Conservation (phyloP, 352 stramenopile genomes). For the Phytophthora brassicae region DNA sequence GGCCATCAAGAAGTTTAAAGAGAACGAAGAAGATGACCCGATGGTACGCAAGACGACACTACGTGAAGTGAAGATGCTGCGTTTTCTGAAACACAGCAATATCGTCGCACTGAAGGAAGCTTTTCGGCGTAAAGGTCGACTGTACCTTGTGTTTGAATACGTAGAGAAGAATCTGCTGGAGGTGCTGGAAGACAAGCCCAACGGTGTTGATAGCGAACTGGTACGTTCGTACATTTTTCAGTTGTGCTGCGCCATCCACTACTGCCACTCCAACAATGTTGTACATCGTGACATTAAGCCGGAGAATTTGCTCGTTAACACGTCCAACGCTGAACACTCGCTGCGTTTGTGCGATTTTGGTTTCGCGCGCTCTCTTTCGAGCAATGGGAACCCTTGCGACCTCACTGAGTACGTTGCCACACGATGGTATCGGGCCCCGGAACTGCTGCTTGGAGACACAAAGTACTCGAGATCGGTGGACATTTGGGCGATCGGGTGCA, state of each 20-base stretch:
- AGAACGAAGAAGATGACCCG: conserved; percentile 89
- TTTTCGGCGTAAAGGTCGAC: conserved; percentile 95
- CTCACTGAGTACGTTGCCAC: conserved; percentile 99
- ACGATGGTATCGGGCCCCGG: conserved; percentile 98
- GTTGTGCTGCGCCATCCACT: conserved; percentile 95
- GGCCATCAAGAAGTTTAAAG: conserved; percentile 99
- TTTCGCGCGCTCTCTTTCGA: conserved; percentile 84
- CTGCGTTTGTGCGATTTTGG: conserved; percentile 99
- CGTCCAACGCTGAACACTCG: conserved; percentile 91
- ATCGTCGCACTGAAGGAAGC: conserved; percentile 98
- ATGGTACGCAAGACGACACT: conserved; percentile 94
- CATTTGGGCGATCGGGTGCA: conserved; percentile 96
- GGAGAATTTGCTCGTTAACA: conserved; percentile 98
- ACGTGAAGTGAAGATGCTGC: conserved; percentile 98
- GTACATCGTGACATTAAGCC: conserved; percentile 99
- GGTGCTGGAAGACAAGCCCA: conserved; percentile 91
- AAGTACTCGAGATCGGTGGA: conserved; percentile 98
- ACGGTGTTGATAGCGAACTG: conserved; percentile 88
- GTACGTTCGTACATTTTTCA: conserved; percentile 99
- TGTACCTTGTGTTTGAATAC: conserved; percentile 99
- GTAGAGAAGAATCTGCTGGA: conserved; percentile 97
- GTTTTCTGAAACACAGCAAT: conserved; percentile 97
- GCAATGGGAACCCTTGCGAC: conserved; percentile 81
- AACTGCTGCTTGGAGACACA: conserved; percentile 98
- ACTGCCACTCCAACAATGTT: conserved; percentile 97